Conservation (phyloP, 169 alveolate species). For the Eimeria sp. region DNA sequence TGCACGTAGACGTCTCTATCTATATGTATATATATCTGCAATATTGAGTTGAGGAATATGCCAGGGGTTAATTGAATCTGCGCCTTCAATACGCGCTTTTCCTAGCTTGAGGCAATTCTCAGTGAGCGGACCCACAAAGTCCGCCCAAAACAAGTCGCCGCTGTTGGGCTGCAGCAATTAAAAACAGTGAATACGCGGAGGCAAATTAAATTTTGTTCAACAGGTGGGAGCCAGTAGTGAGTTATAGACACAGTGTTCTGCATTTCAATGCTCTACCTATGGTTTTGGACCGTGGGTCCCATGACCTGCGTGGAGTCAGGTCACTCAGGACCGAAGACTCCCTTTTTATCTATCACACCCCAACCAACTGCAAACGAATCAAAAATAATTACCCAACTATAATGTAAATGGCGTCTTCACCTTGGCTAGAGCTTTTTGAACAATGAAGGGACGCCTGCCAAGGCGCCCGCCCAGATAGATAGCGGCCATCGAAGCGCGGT, state of each 20-base stretch:
- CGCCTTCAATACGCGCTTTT: no score
- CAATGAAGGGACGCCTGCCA: background rate
- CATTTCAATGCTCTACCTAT: background rate
- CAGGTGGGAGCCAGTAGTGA: background rate
- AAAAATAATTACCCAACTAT: no score
- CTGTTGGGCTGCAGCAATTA: background rate
- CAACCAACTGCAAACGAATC: no score
- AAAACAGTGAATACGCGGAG: background rate
- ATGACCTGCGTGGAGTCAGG: background rate
- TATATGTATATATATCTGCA: no score
- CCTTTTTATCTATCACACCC: no score
- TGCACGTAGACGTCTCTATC: no score
- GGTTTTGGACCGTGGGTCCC: background rate
- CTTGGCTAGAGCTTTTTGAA: background rate
- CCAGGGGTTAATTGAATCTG: no score
- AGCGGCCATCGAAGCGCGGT: background rate
- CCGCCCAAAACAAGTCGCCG: background rate
- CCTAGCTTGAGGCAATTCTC: background rate
- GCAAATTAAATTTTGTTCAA: background rate
- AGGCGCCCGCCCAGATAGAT: conserved; percentile 9
- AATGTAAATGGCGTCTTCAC: no score
- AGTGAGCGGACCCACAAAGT: background rate
- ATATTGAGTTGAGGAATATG: no score
- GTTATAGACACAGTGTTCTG: background rate
- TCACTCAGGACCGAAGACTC: background rate